Conservation (phyloP, 2,329 filamentous ascomycete species). For the Colletotrichum spinosum region DNA sequence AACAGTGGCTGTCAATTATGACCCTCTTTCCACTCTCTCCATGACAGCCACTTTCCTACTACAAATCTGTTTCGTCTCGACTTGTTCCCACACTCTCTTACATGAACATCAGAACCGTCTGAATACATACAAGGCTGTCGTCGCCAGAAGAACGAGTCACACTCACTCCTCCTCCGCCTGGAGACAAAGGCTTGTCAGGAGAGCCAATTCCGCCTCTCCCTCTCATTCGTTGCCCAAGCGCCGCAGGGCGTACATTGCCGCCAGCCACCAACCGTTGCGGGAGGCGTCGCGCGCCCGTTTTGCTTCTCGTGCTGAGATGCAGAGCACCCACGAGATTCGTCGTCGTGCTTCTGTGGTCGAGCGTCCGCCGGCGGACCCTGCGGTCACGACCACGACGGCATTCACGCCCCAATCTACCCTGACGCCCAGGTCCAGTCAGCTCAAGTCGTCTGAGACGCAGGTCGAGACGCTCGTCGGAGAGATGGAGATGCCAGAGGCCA, state of each 20-base stretch:
- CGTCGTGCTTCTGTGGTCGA: constrained; percentile 54
- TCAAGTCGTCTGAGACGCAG: constrained; percentile 26
- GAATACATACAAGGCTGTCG: constrained; percentile 55
- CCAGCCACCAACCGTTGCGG: constrained; percentile 45
- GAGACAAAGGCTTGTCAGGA: constrained; percentile 51
- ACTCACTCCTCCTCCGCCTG: constrained; percentile 50
- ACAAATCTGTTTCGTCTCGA: constrained; percentile 59
- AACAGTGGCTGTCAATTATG: constrained; percentile 38
- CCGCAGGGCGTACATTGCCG: constrained; percentile 45
- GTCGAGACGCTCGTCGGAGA: constrained; percentile 25
- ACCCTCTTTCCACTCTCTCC: constrained; percentile 44
- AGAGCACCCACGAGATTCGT: constrained; percentile 50
- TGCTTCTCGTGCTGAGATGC: constrained; percentile 39
- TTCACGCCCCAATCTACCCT: constrained; percentile 29
- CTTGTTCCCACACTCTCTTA: constrained; percentile 58
- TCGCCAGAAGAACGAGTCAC: constrained; percentile 54
- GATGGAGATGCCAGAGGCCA: constrained; percentile 33
- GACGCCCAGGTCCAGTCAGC: constrained; percentile 19
- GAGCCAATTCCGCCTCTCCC: constrained; percentile 48
- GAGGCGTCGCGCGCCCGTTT: constrained; percentile 42
- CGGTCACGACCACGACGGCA: constrained; percentile 36
- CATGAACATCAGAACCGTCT: constrained; percentile 56
- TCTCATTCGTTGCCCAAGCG: constrained; percentile 52
- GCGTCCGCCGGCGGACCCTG: constrained; percentile 45
- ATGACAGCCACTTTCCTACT: constrained; percentile 61